These are phyloP conservation scores for Fusarium sp. DNA, from an alignment of 2,329 filamentous ascomycete genomes.

Conservation along the genomic window DNA sequence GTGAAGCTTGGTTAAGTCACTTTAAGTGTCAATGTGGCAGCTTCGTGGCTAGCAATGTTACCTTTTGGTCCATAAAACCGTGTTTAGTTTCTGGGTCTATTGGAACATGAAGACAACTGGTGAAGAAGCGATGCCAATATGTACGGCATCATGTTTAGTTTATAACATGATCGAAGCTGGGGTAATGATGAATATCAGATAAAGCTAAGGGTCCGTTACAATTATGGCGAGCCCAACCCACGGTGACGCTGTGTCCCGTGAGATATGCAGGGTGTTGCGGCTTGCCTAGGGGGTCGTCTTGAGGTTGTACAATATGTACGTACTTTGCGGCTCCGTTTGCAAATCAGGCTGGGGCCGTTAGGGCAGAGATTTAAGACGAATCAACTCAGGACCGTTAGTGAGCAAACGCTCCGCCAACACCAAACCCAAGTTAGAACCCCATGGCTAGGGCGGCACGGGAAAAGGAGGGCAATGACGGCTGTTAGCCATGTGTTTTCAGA, in stretches of 20 bases:
- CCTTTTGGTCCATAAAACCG: not conserved
- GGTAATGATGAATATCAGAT: conserved; percentile 22
- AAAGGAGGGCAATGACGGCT: conserved; percentile 6
- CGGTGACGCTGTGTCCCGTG: conserved; percentile 26
- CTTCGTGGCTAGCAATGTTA: not conserved
- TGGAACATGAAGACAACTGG: not conserved
- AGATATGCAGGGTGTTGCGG: conserved; percentile 28
- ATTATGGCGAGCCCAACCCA: conserved; percentile 25
- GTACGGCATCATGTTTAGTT: conserved; percentile 2
- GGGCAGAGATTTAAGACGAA: conserved; percentile 3
- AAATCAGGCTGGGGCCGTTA: not conserved
- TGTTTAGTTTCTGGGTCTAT: not conserved
- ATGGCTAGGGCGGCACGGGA: conserved; percentile 6
- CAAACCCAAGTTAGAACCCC: not conserved
- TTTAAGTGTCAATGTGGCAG: not conserved
- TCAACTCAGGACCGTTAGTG: conserved; percentile 6
- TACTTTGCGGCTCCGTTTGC: conserved; percentile 39
- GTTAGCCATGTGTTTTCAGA: conserved; percentile 6
- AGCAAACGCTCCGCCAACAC: not conserved
- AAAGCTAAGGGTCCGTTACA: conserved; percentile 21
- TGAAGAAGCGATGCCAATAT: not conserved
- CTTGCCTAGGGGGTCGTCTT: conserved; percentile 3
- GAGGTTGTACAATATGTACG: conserved; percentile 2
- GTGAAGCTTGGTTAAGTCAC: not conserved
- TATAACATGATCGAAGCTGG: conserved; percentile 23